Percentiles rank a stretch among this genome's conserved stretches.
Conservation (phyloP, 2,329 filamentous ascomycete genomes). For the Elsinoe ampelina region DNA sequence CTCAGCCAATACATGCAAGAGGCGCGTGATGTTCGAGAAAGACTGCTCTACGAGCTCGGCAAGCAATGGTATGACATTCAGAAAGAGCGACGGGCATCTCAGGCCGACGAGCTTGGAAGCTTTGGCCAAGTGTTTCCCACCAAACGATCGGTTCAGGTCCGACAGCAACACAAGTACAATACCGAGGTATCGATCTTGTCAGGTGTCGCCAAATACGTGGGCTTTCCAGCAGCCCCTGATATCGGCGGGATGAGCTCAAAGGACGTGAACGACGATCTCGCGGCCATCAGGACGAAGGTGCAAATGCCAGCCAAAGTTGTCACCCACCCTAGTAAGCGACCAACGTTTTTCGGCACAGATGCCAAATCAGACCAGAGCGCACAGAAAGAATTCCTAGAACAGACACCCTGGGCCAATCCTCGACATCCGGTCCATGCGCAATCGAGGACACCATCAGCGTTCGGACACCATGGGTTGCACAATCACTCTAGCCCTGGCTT, state of each 20-base stretch:
- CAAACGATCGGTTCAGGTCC: constrained; percentile 65
- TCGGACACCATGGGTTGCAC: constrained; percentile 13
- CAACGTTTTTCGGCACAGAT: constrained; percentile 2
- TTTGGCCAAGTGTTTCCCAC: constrained; percentile 75
- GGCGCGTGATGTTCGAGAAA: constrained; percentile 72
- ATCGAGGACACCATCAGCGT: constrained; percentile 16
- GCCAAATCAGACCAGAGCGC: constrained; percentile 24
- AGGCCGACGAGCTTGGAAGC: constrained; percentile 69
- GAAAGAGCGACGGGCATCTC: constrained; percentile 69
- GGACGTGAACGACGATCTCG: constrained; percentile 79
- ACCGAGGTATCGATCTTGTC: constrained; percentile 86
- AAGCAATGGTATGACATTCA: constrained; percentile 91
- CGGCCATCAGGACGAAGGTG: constrained; percentile 67
- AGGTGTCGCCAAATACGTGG: constrained; percentile 87
- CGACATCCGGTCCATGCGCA: constrained; percentile 35
- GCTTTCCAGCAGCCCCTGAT: constrained; percentile 88
- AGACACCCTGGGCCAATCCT: constrained; percentile 87
- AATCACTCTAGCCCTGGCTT: constrained; percentile 12
- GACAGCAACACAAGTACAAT: constrained; percentile 85
- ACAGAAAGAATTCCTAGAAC: constrained; percentile 71
- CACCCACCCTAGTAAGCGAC: constrained; percentile 11
- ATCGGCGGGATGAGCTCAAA: constrained; percentile 61
- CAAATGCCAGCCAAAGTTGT: constrained; percentile 20
- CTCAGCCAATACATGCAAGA: constrained; percentile 87
- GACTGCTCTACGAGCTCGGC: constrained; percentile 68